Base-by-base conservation (phyloP, 495 filamentous ascomycete genomes). In the Wilcoxina mikolae region DNA sequence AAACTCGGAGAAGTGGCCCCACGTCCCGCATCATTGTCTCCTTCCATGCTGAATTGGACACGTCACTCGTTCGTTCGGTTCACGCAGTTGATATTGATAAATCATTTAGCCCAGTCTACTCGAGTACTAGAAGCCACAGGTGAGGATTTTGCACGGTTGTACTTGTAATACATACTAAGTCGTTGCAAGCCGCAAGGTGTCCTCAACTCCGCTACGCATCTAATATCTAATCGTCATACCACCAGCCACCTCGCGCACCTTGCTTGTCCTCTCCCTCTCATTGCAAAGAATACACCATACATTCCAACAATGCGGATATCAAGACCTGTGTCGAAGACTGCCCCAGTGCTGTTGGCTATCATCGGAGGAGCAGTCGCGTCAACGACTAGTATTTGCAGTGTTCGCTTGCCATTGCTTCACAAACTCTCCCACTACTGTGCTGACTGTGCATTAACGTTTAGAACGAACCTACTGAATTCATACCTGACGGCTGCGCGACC, bases 401-500 rank as follows among this genome's bases (percentile, higher is more conserved):
- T 43, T 43, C 39, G 39, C 20, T 43, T 20, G 17, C 39, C 39
- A 12, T 43, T 20, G 4, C 7, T 18, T 18, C 7, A 43, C 4
- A 4, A 9, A 43, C n/a, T 10, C 10, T 20, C 39, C 7, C 39
- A 4, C 39, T 12, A 4, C 7, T 5, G 39, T 43, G 39, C 39
- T 43, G 39, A 43, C 39, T 43, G 39, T 10, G 57, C 46, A 46
- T 57, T 57, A 47, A 51, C 44, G 42, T 56, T 57, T 55, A 50
- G 44, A 50, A 27, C 44, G 26, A 24, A 23, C 47, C 52, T 23
- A 24, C 25, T 38, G 24, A 54, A 51, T 43, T 49, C 56, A 57
- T 81, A 38, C 89, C 86, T 26, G 91, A 98, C 65, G 85, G 91
- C 17, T 96, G 90, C 67, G 85, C 85, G 42, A 91, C 90, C 38